Evolutionary conservation across 345 rosid species (phyloP), one percentile per base, ranked within the genome.

Genomic region (Salix dunnii): DNA sequence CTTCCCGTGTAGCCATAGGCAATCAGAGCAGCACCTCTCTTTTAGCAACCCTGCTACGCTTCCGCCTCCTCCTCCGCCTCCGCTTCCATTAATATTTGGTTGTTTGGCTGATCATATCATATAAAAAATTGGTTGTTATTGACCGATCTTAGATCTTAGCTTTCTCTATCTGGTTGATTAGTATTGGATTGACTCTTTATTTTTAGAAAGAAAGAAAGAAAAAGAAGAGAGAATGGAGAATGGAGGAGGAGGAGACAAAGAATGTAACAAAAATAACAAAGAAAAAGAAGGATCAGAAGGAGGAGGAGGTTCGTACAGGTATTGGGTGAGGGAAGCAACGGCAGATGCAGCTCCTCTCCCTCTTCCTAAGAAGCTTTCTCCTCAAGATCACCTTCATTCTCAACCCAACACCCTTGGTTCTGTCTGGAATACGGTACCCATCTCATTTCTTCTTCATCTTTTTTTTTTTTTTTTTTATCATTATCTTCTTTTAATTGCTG

Each of bases 271-370:
- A 12, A 14, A 46, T 46, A 46, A 14, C 49, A 46, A 46, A 46
- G 49, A 46, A 13, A 46, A 21, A n/a, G 43, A 40, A 40, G 43
- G 43, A 40, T 40, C 43, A 14, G 64, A 7, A 6, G 68, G 68
- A 76, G 55, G 80, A 74, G 91, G 74, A 28, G 76, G 91, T 3
- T 77, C 80, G 5, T 94, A 94, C 76, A 90, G 90, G 71, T 92
- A 94, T 63, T 94, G 98, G 97, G 97, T 94, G 42, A 88, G 98
- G 78, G 90, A 90, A 79, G 81, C 89, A 16, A 86, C 85, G 0
- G 28, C 79, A 18, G 97, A 94, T 38, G 97, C 98, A 18, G 97
- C 96, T 36, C 97, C 97, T 25, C 88, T 86, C 53, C 97, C 97
- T 67, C 82, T 84, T 18, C 97, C 97, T 0, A 89, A 83, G 75